Evolutionary conservation across 2,329 filamentous ascomycete genomes (phyloP).

Genomic region (Furcasterigmium furcatum): DNA sequence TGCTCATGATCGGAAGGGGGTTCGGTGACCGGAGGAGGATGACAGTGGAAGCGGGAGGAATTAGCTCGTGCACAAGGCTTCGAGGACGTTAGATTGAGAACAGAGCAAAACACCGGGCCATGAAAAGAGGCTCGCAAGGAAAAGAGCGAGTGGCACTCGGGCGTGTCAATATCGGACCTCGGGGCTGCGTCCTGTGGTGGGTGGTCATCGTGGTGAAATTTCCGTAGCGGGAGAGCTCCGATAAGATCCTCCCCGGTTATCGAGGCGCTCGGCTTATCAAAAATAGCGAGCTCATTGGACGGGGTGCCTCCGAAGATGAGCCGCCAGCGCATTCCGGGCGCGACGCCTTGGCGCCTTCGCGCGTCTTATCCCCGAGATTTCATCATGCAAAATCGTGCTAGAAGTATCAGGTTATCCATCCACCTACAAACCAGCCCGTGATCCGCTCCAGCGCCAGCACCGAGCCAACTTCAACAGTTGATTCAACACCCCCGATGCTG

Average conservation of each 20-base stretch:
- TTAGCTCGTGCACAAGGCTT: background rate
- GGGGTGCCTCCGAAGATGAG: background rate
- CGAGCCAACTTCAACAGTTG: constrained; percentile 6
- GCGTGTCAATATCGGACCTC: background rate
- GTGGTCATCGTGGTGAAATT: constrained; percentile 9
- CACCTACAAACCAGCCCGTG: background rate
- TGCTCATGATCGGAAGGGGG: background rate
- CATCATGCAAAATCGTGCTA: constrained; percentile 12
- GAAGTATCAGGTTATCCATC: constrained; percentile 10
- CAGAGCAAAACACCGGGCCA: background rate
- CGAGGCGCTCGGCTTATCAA: constrained; percentile 12
- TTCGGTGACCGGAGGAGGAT: background rate
- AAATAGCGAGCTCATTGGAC: background rate
- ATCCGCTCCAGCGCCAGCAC: constrained; percentile 4
- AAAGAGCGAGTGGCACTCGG: background rate
- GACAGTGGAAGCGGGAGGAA: background rate
- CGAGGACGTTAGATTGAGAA: background rate
- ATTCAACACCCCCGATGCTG: background rate
- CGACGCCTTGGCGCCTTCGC: too few species aligned
- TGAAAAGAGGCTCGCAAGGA: background rate
- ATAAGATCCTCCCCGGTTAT: constrained; percentile 21
- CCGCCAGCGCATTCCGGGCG: background rate
- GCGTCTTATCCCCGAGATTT: constrained; percentile 21
- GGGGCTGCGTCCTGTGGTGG: background rate
- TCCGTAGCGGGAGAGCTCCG: constrained; percentile 13